Evolutionary conservation across 169 alveolate genomes (phyloP).

Genomic region (Cystoisospora suis): DNA sequence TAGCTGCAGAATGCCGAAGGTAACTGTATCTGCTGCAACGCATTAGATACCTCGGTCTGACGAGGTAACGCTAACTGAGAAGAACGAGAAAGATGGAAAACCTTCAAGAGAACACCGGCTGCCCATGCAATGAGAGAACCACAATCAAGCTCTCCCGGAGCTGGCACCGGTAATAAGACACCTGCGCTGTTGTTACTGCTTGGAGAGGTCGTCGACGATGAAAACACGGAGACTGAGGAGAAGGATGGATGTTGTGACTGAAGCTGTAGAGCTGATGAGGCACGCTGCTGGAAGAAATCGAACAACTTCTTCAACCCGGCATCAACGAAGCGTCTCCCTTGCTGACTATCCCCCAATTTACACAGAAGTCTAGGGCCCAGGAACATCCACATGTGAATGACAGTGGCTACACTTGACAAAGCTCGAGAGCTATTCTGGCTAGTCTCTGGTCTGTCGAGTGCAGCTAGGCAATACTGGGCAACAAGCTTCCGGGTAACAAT

Average conservation of each 20-base stretch:
- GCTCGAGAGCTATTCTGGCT: conserved; percentile 11
- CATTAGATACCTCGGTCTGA: background rate
- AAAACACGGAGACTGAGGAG: background rate
- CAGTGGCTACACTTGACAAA: conserved; percentile 20
- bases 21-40: conserved; percentile 20
- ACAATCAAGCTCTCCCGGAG: background rate
- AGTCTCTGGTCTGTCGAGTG: background rate
- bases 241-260: background rate
- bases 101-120: conserved; percentile 47
- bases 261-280: background rate
- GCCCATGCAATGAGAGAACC: conserved; percentile 61
- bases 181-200: background rate
- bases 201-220: background rate
- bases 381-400: conserved; percentile 45
- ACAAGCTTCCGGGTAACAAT: conserved; percentile 46
- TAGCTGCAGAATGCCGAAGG: conserved; percentile 30
- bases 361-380: conserved; percentile 49
- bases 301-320: conserved; percentile 20
- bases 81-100: conserved; percentile 16
- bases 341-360: conserved; percentile 58
- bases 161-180: background rate
- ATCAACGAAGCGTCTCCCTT: conserved; percentile 58
- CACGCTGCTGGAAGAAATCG: conserved; percentile 32
- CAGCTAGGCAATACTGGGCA: conserved; percentile 45
- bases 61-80: conserved; percentile 51